Percentiles rank a stretch among this genome's conserved stretches.
These are phyloP conservation scores for Paxillus involutus DNA, from an alignment of 768 basidiomycete genomes.

Conservation along the genomic window DNA sequence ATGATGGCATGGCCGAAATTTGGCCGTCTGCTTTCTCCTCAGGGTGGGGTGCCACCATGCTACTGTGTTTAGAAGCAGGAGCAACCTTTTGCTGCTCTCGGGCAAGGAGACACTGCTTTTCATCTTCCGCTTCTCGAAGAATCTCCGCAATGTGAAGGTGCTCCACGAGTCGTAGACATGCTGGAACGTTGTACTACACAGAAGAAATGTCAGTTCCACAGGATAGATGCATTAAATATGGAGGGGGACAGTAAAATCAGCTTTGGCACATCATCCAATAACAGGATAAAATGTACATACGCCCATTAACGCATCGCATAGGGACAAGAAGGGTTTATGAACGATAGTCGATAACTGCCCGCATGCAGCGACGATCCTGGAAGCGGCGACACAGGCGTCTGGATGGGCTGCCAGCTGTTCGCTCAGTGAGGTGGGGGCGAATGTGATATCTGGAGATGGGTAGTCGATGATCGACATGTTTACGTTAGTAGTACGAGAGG, in stretches of 20 bases:
- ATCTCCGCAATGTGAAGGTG: conserved; percentile 71
- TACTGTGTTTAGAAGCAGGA: not conserved
- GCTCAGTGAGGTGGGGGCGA: conserved; percentile 42
- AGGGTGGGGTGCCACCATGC: not conserved
- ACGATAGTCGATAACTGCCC: conserved; percentile 66
- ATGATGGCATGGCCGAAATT: not conserved
- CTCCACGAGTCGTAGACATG: conserved; percentile 72
- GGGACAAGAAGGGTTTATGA: conserved; percentile 65
- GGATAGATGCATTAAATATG: conserved; percentile 2
- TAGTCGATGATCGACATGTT: conserved; percentile 39
- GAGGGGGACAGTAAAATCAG: not conserved
- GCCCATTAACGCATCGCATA: conserved; percentile 72
- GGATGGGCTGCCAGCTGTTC: conserved; percentile 63
- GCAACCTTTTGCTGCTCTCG: not conserved
- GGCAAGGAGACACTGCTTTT: conserved; percentile 45
- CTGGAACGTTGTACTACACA: conserved; percentile 67
- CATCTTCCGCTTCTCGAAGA: conserved; percentile 59
- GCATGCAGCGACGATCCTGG: conserved; percentile 65
- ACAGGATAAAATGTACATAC: conserved; percentile 39
- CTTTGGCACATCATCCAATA: not conserved
- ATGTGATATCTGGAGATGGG: conserved; percentile 54
- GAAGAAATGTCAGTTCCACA: not conserved
- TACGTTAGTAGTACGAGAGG: not conserved
- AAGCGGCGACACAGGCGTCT: conserved; percentile 56
- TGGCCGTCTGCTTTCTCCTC: not conserved